Base-by-base conservation (phyloP, 108 stramenopile species). In the Mayamaea pseudoterrestris region DNA sequence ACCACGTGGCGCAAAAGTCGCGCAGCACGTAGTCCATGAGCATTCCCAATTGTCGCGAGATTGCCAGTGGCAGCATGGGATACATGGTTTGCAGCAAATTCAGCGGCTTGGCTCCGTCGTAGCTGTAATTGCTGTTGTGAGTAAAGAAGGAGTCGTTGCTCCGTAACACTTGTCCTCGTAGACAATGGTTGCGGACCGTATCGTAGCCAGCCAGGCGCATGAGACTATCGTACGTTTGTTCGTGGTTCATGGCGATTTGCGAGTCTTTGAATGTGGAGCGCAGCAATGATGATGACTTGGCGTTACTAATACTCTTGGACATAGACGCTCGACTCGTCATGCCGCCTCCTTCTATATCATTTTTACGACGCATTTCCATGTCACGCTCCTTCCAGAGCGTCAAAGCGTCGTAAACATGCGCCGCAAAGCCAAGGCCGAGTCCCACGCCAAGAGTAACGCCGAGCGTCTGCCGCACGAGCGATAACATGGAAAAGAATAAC, bases 1-100 rank as follows among this genome's bases (percentile, higher is more conserved):
- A 80, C 74, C 78, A 76, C 37, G 44, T 48, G 12, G 64, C 50
- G n/a, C 84, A 60, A 67, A 63, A 84, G 60, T 90, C 87, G 35
- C 87, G 35, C 59, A 83, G 58, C 3, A 90, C 49, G 55, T 74
- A 76, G 39, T 90, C 87, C 21, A 74, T 71, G 32, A 82, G 66
- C 11, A 60, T 63, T 25, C 74, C 78, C 58, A 90, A 51, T 30
- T 80, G 65, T 39, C 62, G 55, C 25, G 63, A 49, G 20, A 90
- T 55, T 0, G 59, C 30, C 5, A 54, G 40, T 11, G 87, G 71
- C 34, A 84, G 47, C 37, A 65, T 61, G n/a, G 87, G 87, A 72
- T 78, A 90, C 43, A 78, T 3, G 3, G 30, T 9, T 30, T 9
- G 5, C 48, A 49, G 20, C 13, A n/a, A 4, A 4, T 34, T 17